These are phyloP conservation scores for Kandelia obovata DNA, from an alignment of 345 rosid species.

Conservation along the genomic window DNA sequence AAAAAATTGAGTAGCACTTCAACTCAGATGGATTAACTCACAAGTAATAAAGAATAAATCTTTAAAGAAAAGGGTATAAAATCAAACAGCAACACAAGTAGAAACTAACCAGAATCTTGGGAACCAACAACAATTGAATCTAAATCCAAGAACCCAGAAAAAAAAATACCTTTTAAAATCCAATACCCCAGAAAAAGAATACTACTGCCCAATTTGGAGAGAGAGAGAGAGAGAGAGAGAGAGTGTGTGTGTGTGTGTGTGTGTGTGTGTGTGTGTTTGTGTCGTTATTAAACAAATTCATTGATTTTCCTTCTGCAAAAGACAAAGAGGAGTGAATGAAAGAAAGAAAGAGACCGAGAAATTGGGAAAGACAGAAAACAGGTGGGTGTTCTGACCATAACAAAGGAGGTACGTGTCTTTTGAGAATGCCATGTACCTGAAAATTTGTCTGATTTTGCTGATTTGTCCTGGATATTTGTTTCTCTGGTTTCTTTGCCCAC, in stretches of 20 bases:
- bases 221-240: neutral
- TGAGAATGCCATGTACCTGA: neutral
- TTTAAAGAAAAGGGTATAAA: neutral
- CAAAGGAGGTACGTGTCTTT: neutral
- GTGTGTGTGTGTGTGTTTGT: too few relatives aligned
- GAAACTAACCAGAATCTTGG: neutral
- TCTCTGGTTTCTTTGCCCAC: neutral
- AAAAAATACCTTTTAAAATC: neutral
- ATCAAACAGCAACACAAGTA: neutral
- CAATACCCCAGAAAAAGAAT: neutral
- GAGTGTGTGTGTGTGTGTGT: too few relatives aligned
- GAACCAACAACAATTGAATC: neutral
- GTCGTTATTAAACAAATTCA: too few relatives aligned
- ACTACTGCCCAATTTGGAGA: neutral
- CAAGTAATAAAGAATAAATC: neutral
- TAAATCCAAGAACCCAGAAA: neutral
- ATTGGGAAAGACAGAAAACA: neutral
- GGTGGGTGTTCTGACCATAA: neutral
- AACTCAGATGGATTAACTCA: too few relatives aligned
- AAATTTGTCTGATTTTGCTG: neutral
- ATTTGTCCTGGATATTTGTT: slow-evolving; percentile 3
- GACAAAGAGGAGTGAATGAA: neutral
- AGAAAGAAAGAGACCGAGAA: neutral
- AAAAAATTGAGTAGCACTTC: too few relatives aligned
- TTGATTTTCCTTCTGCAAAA: too few relatives aligned